Conservation (phyloP, 1,284 basidiomycete species). For the Fomes fomentarius region DNA sequence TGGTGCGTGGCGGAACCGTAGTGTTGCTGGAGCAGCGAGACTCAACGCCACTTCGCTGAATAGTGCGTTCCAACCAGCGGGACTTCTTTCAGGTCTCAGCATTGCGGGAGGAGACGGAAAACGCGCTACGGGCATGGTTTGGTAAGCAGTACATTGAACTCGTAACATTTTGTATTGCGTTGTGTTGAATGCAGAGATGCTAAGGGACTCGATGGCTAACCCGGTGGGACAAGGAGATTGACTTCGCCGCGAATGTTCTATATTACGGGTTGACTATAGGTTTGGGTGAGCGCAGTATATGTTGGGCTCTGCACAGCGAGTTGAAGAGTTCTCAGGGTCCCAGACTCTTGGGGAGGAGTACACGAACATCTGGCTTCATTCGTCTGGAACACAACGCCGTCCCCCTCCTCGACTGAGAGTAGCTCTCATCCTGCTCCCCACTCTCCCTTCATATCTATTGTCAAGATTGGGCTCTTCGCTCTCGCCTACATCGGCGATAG, state of each 20-base stretch:
- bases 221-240: conserved; percentile 81
- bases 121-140: conserved; percentile 75
- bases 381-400: conserved; percentile 40
- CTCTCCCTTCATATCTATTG: conserved; percentile 63
- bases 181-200: conserved; percentile 2
- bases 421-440: conserved; percentile 66
- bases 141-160: conserved; percentile 59
- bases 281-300: conserved; percentile 53
- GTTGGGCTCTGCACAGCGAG: neutral
- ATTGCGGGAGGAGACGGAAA: conserved; percentile 77
- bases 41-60: conserved; percentile 12
- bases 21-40: neutral
- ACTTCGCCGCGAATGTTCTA: conserved; percentile 67
- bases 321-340: conserved; percentile 48
- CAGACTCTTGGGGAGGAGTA: conserved; percentile 93
- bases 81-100: conserved; percentile 80
- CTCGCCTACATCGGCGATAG: conserved; percentile 38
- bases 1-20: conserved; percentile 51
- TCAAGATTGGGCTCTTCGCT: conserved; percentile 50
- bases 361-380: conserved; percentile 82
- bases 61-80: conserved; percentile 86
- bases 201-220: conserved; percentile 87
- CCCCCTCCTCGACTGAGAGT: conserved; percentile 51
- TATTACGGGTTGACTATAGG: conserved; percentile 83
- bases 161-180: neutral